These are phyloP conservation scores for Pseudopediastrum boryanum DNA, from an alignment of 139 green algal species.

Conservation along the genomic window DNA sequence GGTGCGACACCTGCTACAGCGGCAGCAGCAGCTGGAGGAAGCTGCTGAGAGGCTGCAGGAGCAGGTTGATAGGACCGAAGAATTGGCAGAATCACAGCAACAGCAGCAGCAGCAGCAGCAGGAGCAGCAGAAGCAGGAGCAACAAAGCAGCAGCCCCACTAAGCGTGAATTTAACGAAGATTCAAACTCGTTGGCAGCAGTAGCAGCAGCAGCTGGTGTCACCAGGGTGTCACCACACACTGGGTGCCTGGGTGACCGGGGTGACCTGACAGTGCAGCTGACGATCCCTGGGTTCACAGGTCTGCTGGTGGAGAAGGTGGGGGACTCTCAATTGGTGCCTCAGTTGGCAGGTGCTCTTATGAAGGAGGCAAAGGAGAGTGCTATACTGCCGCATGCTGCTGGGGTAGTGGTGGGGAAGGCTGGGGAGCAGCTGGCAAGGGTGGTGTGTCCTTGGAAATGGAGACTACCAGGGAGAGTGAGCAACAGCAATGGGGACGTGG, in stretches of 20 bases:
- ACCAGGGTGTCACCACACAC: neutral
- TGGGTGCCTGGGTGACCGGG: neutral
- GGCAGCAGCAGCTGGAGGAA: conserved; percentile 15
- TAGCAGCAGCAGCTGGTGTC: neutral
- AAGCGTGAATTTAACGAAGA: no score
- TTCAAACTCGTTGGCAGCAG: no score
- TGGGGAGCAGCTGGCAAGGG: neutral
- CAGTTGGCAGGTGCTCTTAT: conserved; percentile 14
- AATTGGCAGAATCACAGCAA: neutral
- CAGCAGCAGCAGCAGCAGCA: conserved; percentile 22
- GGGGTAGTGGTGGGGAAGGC: neutral
- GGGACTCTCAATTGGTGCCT: conserved; percentile 16
- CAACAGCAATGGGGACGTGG: neutral
- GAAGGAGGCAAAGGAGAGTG: neutral
- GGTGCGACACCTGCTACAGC: neutral
- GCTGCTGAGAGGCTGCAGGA: neutral
- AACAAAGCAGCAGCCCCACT: no score
- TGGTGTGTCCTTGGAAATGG: conserved; percentile 29
- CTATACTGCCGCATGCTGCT: conserved; percentile 12
- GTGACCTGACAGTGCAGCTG: conserved; percentile 23
- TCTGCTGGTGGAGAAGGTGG: neutral
- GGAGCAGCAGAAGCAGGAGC: conserved; percentile 6
- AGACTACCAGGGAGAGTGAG: neutral
- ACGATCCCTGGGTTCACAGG: conserved; percentile 29
- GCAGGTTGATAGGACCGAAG: no score